A percentile compares a stretch with the other conserved stretches of the same genome.
These are phyloP conservation scores for Forsythia viridissima DNA, from an alignment of 257 asterid species.

Conservation along the genomic window DNA sequence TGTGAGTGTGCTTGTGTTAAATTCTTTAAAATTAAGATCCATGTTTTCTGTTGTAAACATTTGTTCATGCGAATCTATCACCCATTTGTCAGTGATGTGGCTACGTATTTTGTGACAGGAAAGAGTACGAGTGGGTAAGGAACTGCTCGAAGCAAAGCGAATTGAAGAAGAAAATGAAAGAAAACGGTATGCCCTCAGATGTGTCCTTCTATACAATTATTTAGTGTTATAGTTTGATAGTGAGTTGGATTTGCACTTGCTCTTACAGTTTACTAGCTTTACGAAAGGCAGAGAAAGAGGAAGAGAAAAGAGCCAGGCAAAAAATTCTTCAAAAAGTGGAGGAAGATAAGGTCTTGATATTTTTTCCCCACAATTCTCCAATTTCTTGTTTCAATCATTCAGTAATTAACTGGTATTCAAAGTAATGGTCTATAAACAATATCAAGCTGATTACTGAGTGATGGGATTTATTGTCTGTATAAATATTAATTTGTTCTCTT, in stretches of 20 bases:
- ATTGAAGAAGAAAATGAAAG: slow-evolving; percentile 97
- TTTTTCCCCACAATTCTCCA: slow-evolving; percentile 6
- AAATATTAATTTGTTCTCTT: not conserved
- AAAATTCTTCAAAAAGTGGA: slow-evolving; percentile 93
- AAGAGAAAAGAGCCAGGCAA: slow-evolving; percentile 88
- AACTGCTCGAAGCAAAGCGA: slow-evolving; percentile 94
- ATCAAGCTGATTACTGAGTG: slow-evolving; percentile 7
- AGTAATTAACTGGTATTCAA: not conserved
- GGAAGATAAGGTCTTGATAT: slow-evolving; percentile 81
- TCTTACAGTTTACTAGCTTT: slow-evolving; percentile 67
- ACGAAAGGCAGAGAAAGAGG: slow-evolving; percentile 98
- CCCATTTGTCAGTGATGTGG: slow-evolving; percentile 18
- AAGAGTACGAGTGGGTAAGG: slow-evolving; percentile 84
- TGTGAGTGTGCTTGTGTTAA: not conserved
- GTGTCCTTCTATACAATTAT: not conserved
- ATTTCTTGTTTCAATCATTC: slow-evolving; percentile 18
- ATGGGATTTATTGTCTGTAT: not conserved
- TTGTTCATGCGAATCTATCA: slow-evolving; percentile 6
- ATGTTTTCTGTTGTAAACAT: slow-evolving; percentile 10
- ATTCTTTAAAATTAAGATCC: not conserved
- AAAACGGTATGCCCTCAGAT: slow-evolving; percentile 72
- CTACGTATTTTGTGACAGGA: slow-evolving; percentile 57
- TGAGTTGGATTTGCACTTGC: slow-evolving; percentile 23
- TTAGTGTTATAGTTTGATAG: slow-evolving; percentile 12
- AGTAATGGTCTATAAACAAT: not conserved